A percentile compares a stretch with the other conserved stretches of the same genome.
These are phyloP conservation scores for Mollisia scopiformis DNA, from an alignment of 2,329 filamentous ascomycete genomes.

Conservation along the genomic window DNA sequence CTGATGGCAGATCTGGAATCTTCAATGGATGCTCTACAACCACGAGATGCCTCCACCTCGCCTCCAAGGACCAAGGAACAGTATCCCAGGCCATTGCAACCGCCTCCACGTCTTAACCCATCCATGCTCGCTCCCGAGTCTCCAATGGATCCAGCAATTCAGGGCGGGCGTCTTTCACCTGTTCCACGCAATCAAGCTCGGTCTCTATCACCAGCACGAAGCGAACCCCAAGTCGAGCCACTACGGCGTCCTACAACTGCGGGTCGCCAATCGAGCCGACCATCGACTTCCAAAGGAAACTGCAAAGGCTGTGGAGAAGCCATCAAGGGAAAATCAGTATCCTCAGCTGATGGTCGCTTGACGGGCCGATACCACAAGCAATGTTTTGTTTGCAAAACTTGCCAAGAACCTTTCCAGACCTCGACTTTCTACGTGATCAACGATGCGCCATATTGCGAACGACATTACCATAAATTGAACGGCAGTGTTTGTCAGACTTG, in stretches of 20 bases:
- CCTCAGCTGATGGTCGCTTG: conserved; percentile 87
- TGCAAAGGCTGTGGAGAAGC: conserved; percentile 81
- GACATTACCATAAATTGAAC: conserved; percentile 91
- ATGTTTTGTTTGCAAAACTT: conserved; percentile 91
- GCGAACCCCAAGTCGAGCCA: conserved; percentile 9
- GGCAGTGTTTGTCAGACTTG: conserved; percentile 83
- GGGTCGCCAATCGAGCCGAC: conserved; percentile 16
- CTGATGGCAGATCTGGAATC: conserved; percentile 60
- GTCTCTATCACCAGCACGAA: conserved; percentile 19
- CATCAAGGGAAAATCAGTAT: conserved; percentile 91
- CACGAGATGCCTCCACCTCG: conserved; percentile 37
- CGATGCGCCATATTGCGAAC: conserved; percentile 87
- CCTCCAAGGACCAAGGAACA: conserved; percentile 25
- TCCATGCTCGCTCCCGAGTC: conserved; percentile 42
- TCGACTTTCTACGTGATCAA: conserved; percentile 90
- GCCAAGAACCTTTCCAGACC: conserved; percentile 78
- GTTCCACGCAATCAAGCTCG: conserved; percentile 5
- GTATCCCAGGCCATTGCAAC: conserved; percentile 15
- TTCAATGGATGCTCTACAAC: conserved; percentile 48
- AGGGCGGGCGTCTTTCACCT: conserved; percentile 43
- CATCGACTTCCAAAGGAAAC: conserved; percentile 51
- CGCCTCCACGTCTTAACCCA: conserved; percentile 18
- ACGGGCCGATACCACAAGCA: conserved; percentile 94
- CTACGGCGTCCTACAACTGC: conserved; percentile 6
- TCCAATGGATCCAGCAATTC: conserved; percentile 49